phyloP scores from a whole-genome alignment of 345 rosid species.

The Arabis hirsuta region DNA sequence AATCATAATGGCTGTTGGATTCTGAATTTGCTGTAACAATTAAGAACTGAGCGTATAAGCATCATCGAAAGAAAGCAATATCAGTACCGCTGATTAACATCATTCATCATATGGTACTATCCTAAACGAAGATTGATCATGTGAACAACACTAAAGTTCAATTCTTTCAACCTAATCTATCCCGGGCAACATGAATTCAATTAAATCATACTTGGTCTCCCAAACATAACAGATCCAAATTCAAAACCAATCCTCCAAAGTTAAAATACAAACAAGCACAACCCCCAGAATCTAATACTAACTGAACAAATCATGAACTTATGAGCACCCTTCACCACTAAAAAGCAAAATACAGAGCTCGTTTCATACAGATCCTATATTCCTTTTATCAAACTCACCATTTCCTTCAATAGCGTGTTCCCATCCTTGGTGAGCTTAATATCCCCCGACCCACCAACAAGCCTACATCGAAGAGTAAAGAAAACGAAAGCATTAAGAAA shows the following conservation, averaged over 20 bases:
- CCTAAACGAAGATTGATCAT: constrained; percentile 2
- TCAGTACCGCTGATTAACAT: neutral
- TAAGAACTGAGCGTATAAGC: constrained; percentile 51
- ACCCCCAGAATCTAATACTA: no score
- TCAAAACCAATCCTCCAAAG: constrained; percentile 12
- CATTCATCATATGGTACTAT: neutral
- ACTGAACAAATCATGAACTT: neutral
- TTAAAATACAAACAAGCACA: no score
- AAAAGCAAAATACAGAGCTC: constrained; percentile 24
- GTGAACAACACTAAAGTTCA: constrained; percentile 8
- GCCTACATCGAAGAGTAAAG: constrained; percentile 52
- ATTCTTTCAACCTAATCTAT: neutral
- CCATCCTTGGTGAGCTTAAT: constrained; percentile 99
- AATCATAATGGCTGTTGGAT: constrained; percentile 97
- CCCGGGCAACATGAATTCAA: neutral
- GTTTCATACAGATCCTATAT: constrained; percentile 13
- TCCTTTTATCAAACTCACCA: constrained; percentile 53
- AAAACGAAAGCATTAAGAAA: neutral
- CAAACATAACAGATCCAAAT: neutral
- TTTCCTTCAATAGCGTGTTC: constrained; percentile 94
- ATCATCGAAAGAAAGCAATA: constrained; percentile 18
- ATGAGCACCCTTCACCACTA: constrained; percentile 14
- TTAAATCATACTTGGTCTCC: constrained; percentile 19
- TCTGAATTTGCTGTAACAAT: constrained; percentile 95
- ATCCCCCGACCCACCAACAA: constrained; percentile 98